Evolutionary conservation across 1,284 basidiomycete genomes (phyloP).

Genomic region (Cutaneotrichosporon cavernicola): DNA sequence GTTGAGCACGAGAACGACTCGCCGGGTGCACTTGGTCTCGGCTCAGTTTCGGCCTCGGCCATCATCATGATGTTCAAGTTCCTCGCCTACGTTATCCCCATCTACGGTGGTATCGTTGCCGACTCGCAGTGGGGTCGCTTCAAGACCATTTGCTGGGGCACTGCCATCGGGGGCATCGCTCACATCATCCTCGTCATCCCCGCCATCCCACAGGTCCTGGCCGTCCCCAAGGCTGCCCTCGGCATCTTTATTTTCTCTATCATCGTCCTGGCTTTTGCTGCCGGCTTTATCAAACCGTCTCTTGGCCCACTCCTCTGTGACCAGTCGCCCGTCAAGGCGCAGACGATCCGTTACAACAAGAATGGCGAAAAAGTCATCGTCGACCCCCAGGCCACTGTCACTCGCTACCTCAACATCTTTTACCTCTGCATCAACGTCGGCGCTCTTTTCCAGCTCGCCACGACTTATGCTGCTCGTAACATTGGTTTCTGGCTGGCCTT

Average conservation of each 20-base stretch:
- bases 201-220: constrained; percentile 48
- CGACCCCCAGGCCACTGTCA: constrained; percentile 49
- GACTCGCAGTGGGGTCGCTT: constrained; percentile 64
- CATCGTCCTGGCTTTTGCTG: constrained; percentile 49
- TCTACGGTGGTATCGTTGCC: constrained; percentile 60
- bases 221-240: constrained; percentile 16
- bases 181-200: constrained; percentile 48
- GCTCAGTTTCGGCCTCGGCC: constrained; percentile 37
- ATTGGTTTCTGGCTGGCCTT: constrained; percentile 55
- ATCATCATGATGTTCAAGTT: constrained; percentile 41
- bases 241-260: constrained; percentile 51
- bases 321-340: constrained; percentile 50
- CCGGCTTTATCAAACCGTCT: constrained; percentile 53
- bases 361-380: constrained; percentile 51
- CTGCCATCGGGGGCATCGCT: constrained; percentile 41
- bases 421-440: constrained; percentile 52
- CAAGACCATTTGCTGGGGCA: constrained; percentile 64
- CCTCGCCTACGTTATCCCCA: constrained; percentile 38
- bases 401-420: constrained; percentile 47
- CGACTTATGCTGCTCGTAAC: constrained; percentile 48
- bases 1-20: constrained; percentile 60
- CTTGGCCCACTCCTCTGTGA: constrained; percentile 52
- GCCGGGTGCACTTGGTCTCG: constrained; percentile 58
- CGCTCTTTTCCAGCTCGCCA: constrained; percentile 48
- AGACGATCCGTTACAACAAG: constrained; percentile 36